phyloP scores from a whole-genome alignment of 139 green algal genomes.

The Chlamydomonas schloesseri region DNA sequence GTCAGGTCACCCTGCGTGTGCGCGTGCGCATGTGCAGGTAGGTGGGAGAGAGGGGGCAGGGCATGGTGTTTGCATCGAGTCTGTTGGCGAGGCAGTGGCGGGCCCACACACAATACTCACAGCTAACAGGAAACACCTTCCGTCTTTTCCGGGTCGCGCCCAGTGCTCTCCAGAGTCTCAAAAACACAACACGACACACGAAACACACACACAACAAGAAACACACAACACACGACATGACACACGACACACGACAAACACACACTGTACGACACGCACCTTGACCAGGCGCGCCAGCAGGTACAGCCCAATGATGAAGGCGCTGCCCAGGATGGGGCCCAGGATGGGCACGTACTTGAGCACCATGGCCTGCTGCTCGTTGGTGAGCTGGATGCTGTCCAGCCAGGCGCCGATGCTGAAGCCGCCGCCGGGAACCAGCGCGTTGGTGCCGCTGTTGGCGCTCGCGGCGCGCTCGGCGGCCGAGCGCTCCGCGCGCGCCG shows the following conservation, averaged over 20 bases:
- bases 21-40: neutral
- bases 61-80: too few relatives aligned
- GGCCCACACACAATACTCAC: too few relatives aligned
- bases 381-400: conserved; percentile 49
- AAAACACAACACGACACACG: too few relatives aligned
- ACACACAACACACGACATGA: too few relatives aligned
- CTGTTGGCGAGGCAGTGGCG: too few relatives aligned
- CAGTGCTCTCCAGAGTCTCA: too few relatives aligned
- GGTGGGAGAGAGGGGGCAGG: neutral
- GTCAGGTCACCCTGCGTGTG: conserved; percentile 59
- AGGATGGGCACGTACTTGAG: conserved; percentile 64
- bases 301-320: conserved; percentile 73
- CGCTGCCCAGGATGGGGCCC: conserved; percentile 65
- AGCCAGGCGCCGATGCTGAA: conserved; percentile 18
- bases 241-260: too few relatives aligned
- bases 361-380: conserved; percentile 63
- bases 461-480: neutral
- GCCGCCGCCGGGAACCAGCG: neutral
- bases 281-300: conserved; percentile 63
- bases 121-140: too few relatives aligned
- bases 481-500: neutral
- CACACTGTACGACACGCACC: neutral
- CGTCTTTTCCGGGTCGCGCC: too few relatives aligned
- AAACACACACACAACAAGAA: too few relatives aligned
- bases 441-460: neutral